A percentile compares a stretch with the other conserved stretches of the same genome.
These are phyloP conservation scores for Trametes sp. DNA, from an alignment of 1,284 basidiomycete genomes.

Conservation along the genomic window DNA sequence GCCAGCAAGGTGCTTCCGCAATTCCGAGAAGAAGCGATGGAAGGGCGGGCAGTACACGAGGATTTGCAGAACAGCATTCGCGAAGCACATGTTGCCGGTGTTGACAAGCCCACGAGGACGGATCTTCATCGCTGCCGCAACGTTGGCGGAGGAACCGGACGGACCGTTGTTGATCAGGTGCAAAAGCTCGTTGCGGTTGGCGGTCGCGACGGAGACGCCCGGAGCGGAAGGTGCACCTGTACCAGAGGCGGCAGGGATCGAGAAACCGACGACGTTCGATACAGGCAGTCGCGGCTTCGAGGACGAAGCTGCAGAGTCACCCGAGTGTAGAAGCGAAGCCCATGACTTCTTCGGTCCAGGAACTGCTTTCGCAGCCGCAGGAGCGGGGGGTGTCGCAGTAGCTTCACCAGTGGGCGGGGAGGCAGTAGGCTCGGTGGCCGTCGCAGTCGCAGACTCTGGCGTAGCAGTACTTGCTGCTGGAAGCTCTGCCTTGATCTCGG, in stretches of 20 bases:
- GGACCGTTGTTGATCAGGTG: slow-evolving; percentile 63
- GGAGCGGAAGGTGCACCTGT: slow-evolving; percentile 23
- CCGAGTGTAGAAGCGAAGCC: slow-evolving; percentile 73
- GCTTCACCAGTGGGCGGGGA: slow-evolving; percentile 27
- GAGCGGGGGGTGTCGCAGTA: slow-evolving; percentile 33
- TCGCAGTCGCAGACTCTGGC: slow-evolving; percentile 12
- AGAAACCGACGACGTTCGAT: slow-evolving; percentile 73
- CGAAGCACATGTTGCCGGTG: slow-evolving; percentile 98
- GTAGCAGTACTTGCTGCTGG: slow-evolving; percentile 2
- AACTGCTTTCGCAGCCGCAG: slow-evolving; percentile 40
- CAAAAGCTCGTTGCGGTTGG: slow-evolving; percentile 62
- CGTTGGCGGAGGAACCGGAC: slow-evolving; percentile 29
- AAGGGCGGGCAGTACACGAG: slow-evolving; percentile 92
- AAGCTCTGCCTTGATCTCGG: slow-evolving; percentile 21
- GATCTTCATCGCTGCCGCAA: slow-evolving; percentile 48
- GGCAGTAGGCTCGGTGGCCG: slow-evolving; percentile 27
- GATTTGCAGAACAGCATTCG: slow-evolving; percentile 93
- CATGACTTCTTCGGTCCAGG: slow-evolving; percentile 68
- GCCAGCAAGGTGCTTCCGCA: slow-evolving; percentile 61
- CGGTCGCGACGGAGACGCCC: slow-evolving; percentile 45
- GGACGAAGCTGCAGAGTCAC: slow-evolving; percentile 47
- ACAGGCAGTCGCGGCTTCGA: slow-evolving; percentile 58
- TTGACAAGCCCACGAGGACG: slow-evolving; percentile 90
- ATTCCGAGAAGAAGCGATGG: slow-evolving; percentile 78
- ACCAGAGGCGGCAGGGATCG: slow-evolving; percentile 57